Conservation (phyloP, 176 grass and related monocot species). For the Oryza coarctata region DNA sequence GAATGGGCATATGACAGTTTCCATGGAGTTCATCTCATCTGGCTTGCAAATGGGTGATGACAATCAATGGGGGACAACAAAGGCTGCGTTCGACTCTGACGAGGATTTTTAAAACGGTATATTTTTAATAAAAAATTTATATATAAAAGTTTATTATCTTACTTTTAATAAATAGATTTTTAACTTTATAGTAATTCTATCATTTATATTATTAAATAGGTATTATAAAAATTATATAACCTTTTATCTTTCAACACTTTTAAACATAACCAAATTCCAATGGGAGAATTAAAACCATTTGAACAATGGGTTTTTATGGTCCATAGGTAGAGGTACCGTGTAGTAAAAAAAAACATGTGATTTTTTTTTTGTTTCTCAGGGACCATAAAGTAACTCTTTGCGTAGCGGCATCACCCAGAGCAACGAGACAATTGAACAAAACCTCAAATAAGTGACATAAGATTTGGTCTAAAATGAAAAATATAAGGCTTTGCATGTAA, state of each 20-base stretch:
- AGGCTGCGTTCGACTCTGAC: too few relatives aligned
- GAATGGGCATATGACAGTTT: neutral
- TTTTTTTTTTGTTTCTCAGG: too few relatives aligned
- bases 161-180: too few relatives aligned
- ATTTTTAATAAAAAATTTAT: too few relatives aligned
- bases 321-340: neutral
- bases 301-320: neutral
- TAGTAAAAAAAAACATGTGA: neutral
- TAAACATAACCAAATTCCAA: too few relatives aligned
- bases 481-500: neutral
- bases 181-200: too few relatives aligned
- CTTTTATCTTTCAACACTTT: too few relatives aligned
- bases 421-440: neutral
- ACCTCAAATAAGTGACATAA: neutral
- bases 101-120: too few relatives aligned
- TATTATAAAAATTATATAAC: too few relatives aligned
- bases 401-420: neutral
- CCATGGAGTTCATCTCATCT: neutral
- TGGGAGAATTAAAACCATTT: too few relatives aligned
- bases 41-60: neutral
- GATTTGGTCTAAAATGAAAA: neutral
- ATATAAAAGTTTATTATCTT: too few relatives aligned
- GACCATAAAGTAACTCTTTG: neutral
- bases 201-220: too few relatives aligned
- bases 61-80: neutral